Evolutionary conservation across 116 monocot species (phyloP), one percentile per base, ranked within the genome.

Genomic region (Zostera marina): DNA sequence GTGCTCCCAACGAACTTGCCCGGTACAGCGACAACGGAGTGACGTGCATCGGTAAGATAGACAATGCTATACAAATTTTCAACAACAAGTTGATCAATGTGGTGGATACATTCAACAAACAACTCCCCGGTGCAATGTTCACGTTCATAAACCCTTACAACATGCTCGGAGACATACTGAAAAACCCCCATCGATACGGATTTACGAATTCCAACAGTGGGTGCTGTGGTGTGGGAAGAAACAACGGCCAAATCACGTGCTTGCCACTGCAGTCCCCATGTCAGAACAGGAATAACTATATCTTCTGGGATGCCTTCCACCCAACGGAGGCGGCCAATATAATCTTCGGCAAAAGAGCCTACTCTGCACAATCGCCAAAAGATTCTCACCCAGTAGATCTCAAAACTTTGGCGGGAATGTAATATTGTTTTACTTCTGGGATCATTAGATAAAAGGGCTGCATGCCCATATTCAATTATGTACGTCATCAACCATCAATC

Each of bases 221-320:
- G 49, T 51, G 49, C 5, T 51, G 49, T 15, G 49, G 49, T 9
- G 9, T 78, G 41, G 77, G 82, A 11, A 68, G 59, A 61, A 73
- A 70, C 66, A 52, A 41, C 5, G 87, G 57, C 19, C 66, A 79
- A 66, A 63, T 82, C 52, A 77, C 75, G 0, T 91, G 86, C 75
- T 59, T 82, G 7, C 91, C 91, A 0, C 42, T 72, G 4, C n/a
- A 26, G 0, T 38, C 58, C 24, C 83, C 87, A 0, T 92, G 81
- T 59, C 22, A 26, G 13, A 56, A 81, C 53, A 67, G 83, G 39
- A 59, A 44, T 15, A 58, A 68, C 51, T 65, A 78, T 40, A 58
- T 83, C 5, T 92, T 87, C 72, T 83, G 92, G 87, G 87, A 92
- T 46, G 83, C 80, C 0, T 87, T 68, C 68, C 87, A 92, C 56